Percentiles rank a stretch among this genome's conserved stretches.
Evolutionary conservation across 1,139 yeast genomes (phyloP).

Genomic region (Hanseniaspora sp.): DNA sequence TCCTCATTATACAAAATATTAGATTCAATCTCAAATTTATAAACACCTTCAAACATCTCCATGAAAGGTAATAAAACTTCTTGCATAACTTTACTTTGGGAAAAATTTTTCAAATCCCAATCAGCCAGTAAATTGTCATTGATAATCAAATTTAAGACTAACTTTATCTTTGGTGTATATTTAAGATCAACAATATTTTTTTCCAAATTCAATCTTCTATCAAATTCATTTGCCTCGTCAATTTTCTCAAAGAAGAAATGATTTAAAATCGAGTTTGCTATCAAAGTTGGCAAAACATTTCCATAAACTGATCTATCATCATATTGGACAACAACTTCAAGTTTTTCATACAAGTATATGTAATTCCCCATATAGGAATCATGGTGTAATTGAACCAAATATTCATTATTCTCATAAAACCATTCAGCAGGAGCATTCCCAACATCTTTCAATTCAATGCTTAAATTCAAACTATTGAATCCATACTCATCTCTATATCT

Average conservation of each 20-base stretch:
- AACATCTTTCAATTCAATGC: constrained; percentile 20
- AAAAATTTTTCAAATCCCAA: constrained; percentile 44
- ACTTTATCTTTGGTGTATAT: constrained; percentile 53
- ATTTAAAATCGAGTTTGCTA: constrained; percentile 47
- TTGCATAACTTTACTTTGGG: constrained; percentile 31
- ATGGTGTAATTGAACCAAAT: constrained; percentile 24
- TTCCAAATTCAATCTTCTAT: constrained; percentile 17
- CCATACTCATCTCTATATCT: constrained; percentile 20
- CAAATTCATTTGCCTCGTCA: constrained; percentile 19
- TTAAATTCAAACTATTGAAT: constrained; percentile 27
- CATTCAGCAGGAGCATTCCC: not conserved
- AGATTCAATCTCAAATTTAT: constrained; percentile 66
- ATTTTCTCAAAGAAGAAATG: constrained; percentile 45
- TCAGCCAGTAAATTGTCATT: constrained; percentile 27
- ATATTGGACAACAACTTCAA: constrained; percentile 40
- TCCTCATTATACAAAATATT: constrained; percentile 60
- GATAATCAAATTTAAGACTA: constrained; percentile 50
- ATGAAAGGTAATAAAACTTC: constrained; percentile 39
- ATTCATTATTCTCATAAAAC: constrained; percentile 18
- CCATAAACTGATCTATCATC: constrained; percentile 39
- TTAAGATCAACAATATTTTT: constrained; percentile 33
- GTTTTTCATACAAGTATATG: constrained; percentile 25
- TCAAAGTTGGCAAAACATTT: constrained; percentile 51
- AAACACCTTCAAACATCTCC: constrained; percentile 38
- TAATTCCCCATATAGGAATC: constrained; percentile 24